Conservation (phyloP, 352 stramenopile species). For the Phytophthora boehmeriae region DNA sequence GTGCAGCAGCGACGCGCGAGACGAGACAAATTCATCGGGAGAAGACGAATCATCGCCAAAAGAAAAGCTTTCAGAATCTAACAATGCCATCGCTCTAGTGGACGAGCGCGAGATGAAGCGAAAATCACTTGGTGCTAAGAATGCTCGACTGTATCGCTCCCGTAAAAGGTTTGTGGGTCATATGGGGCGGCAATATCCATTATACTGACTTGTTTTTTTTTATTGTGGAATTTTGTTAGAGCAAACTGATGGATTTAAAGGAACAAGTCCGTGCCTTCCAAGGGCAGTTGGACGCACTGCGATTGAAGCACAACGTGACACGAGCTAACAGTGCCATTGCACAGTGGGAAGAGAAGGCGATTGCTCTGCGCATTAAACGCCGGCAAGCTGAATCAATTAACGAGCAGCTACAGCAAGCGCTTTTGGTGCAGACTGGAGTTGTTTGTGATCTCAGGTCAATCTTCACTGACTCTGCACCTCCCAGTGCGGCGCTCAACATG, state of each 20-base stretch:
- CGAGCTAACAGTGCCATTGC: slow-evolving; percentile 24
- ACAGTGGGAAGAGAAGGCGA: slow-evolving; percentile 37
- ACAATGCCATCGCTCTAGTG: background rate
- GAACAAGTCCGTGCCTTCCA: slow-evolving; percentile 27
- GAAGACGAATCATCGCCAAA: slow-evolving; percentile 2
- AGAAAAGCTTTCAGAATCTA: slow-evolving; percentile 3
- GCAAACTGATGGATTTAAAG: slow-evolving; percentile 23
- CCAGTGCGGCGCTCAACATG: slow-evolving; percentile 41
- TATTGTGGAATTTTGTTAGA: slow-evolving; percentile 10
- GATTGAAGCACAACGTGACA: slow-evolving; percentile 17
- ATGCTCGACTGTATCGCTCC: slow-evolving; percentile 43
- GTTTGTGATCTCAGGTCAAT: slow-evolving; percentile 27
- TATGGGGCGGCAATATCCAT: background rate
- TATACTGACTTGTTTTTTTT: background rate
- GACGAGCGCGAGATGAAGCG: slow-evolving; percentile 35
- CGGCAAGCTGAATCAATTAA: slow-evolving; percentile 24
- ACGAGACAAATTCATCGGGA: background rate
- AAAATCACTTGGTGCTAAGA: slow-evolving; percentile 40
- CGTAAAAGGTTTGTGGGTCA: slow-evolving; percentile 38
- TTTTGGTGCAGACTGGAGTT: slow-evolving; percentile 18
- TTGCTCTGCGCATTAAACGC: slow-evolving; percentile 24
- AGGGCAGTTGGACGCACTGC: slow-evolving; percentile 26
- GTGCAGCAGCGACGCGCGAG: background rate
- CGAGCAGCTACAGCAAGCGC: slow-evolving; percentile 30
- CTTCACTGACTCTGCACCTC: slow-evolving; percentile 27